Percentiles rank a stretch among this genome's conserved stretches.
Conservation (phyloP, 352 stramenopile genomes). For the Blastocystis sp. region DNA sequence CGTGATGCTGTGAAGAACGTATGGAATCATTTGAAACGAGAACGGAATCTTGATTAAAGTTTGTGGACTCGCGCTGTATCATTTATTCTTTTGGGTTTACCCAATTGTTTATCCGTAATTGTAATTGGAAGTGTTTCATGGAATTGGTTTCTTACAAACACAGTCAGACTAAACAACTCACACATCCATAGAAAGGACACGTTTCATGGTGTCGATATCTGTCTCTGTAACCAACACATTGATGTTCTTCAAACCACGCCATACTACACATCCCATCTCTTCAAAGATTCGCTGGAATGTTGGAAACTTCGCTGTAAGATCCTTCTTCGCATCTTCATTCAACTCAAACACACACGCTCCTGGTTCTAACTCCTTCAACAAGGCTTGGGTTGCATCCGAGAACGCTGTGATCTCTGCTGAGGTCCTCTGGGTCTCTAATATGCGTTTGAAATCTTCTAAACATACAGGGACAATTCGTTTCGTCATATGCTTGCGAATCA, state of each 20-base stretch:
- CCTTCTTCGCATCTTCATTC: constrained; percentile 42
- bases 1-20: constrained; percentile 61
- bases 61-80: not conserved
- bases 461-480: constrained; percentile 75
- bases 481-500: constrained; percentile 83
- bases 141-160: constrained; percentile 30
- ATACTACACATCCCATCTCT: constrained; percentile 53
- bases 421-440: constrained; percentile 55
- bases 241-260: constrained; percentile 52
- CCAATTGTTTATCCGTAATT: not conserved
- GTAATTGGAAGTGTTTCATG: not conserved
- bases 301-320: constrained; percentile 19
- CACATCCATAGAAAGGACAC: constrained; percentile 29
- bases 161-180: not conserved
- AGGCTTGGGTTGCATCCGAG: not conserved
- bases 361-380: not conserved
- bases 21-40: constrained; percentile 38
- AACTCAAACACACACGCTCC: constrained; percentile 61
- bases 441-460: not conserved
- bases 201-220: constrained; percentile 63
- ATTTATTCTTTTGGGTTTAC: constrained; percentile 7
- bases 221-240: constrained; percentile 57
- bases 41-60: constrained; percentile 10
- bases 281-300: constrained; percentile 35
- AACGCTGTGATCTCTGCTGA: constrained; percentile 12